Conservation (phyloP, 2,329 filamentous ascomycete genomes). For the Dactylella cylindrospora region DNA sequence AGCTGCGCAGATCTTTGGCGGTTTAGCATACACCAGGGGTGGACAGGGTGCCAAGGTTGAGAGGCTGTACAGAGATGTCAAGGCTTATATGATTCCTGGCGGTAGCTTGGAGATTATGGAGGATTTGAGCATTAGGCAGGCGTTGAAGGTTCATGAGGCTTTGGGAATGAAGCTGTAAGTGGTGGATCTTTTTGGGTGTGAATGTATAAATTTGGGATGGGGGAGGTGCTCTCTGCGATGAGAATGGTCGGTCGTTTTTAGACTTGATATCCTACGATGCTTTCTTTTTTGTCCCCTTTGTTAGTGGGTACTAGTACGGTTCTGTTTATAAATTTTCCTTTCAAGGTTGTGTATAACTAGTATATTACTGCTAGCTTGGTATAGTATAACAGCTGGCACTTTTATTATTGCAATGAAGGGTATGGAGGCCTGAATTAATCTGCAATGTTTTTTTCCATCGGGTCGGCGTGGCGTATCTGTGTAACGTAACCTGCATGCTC, state of each 20-base stretch:
- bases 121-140: conserved; percentile 90
- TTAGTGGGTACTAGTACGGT: conserved; percentile 4
- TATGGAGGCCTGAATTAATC: too few species aligned
- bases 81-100: conserved; percentile 93
- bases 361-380: conserved; percentile 11
- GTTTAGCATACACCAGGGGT: conserved; percentile 84
- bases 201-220: too few species aligned
- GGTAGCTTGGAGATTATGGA: conserved; percentile 99
- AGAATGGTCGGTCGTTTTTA: background rate
- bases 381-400: too few species aligned
- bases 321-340: conserved; percentile 13
- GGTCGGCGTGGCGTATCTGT: too few species aligned
- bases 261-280: background rate
- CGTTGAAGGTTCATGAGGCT: conserved; percentile 80
- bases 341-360: conserved; percentile 29
- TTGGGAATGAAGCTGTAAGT: conserved; percentile 93
- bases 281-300: background rate
- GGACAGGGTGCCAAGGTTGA: conserved; percentile 96
- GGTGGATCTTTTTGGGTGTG: background rate
- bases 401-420: too few species aligned
- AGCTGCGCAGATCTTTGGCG: conserved; percentile 95
- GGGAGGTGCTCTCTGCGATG: conserved; percentile 1
- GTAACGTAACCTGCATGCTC: too few species aligned
- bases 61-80: conserved; percentile 88
- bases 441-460: too few species aligned